phyloP scores from a whole-genome alignment of 2,329 filamentous ascomycete genomes.

The Hyphodiscus sp. region DNA sequence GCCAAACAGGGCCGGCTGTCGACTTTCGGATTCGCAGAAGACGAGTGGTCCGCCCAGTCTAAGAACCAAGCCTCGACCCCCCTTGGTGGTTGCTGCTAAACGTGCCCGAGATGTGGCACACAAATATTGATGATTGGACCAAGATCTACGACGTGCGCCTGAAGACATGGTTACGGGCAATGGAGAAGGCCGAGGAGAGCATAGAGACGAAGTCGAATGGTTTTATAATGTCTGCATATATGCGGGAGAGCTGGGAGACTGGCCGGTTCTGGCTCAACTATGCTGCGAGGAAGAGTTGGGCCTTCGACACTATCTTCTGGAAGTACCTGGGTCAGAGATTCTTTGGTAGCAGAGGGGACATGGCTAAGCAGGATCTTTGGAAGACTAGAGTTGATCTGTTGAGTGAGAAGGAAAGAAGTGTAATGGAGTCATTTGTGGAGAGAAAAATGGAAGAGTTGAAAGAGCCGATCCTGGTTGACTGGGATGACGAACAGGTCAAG shows the following conservation, averaged over 20 bases:
- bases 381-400: slow-evolving; percentile 27
- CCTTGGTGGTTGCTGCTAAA: slow-evolving; percentile 36
- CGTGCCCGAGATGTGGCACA: slow-evolving; percentile 29
- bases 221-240: not conserved
- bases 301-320: slow-evolving; percentile 27
- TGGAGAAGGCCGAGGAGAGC: slow-evolving; percentile 28
- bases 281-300: slow-evolving; percentile 27
- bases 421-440: slow-evolving; percentile 28
- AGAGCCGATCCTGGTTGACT: slow-evolving; percentile 3
- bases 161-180: slow-evolving; percentile 27
- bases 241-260: slow-evolving; percentile 31
- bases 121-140: slow-evolving; percentile 28
- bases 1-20: slow-evolving; percentile 13
- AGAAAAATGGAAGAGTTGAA: slow-evolving; percentile 26
- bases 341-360: slow-evolving; percentile 24
- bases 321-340: slow-evolving; percentile 30
- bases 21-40: slow-evolving; percentile 1
- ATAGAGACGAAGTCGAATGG: not conserved
- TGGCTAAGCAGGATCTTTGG: slow-evolving; percentile 18
- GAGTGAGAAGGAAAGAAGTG: slow-evolving; percentile 16
- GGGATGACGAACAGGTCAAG: not conserved
- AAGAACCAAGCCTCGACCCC: slow-evolving; percentile 19
- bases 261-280: slow-evolving; percentile 31
- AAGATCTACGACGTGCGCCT: slow-evolving; percentile 29
- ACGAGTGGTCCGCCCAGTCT: slow-evolving; percentile 2